A percentile compares a stretch with the other conserved stretches of the same genome.
Conservation (phyloP, 345 rosid species). For the Pistacia integerrima region DNA sequence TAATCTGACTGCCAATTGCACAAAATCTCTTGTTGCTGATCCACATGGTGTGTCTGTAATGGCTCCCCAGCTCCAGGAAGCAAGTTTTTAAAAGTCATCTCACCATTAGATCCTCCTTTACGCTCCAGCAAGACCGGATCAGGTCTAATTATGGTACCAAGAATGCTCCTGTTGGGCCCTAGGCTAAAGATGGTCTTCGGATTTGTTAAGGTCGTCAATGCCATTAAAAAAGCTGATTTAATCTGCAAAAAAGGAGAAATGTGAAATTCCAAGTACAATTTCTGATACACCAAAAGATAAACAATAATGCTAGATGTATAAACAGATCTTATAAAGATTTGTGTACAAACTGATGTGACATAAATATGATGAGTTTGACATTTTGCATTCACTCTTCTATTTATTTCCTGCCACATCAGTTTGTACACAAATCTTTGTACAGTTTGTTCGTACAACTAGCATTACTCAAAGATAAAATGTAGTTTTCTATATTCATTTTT, state of each 20-base stretch:
- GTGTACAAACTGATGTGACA: no score
- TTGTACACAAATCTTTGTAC: no score
- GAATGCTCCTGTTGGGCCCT: constrained; percentile 74
- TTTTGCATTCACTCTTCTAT: no score
- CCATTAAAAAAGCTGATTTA: constrained; percentile 91
- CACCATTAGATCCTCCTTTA: constrained; percentile 74
- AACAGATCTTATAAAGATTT: no score
- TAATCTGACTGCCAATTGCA: constrained; percentile 75
- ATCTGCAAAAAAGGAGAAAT: constrained; percentile 48
- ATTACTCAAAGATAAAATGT: no score
- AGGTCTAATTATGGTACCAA: constrained; percentile 88
- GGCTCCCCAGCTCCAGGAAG: constrained; percentile 89
- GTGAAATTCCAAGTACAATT: not conserved
- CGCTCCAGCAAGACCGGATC: constrained; percentile 72
- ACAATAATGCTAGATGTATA: no score
- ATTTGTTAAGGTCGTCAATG: constrained; percentile 72
- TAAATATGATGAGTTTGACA: no score
- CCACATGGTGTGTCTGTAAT: constrained; percentile 30
- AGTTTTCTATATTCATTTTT: no score
- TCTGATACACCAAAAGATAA: no score
- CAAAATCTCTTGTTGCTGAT: constrained; percentile 50
- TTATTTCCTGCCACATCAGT: no score
- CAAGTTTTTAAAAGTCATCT: constrained; percentile 65
- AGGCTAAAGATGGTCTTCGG: constrained; percentile 54
- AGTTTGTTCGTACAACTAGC: no score